Conservation (phyloP, 371 early-diverging fungal genomes). For the Polyrhizophydium stewartii region DNA sequence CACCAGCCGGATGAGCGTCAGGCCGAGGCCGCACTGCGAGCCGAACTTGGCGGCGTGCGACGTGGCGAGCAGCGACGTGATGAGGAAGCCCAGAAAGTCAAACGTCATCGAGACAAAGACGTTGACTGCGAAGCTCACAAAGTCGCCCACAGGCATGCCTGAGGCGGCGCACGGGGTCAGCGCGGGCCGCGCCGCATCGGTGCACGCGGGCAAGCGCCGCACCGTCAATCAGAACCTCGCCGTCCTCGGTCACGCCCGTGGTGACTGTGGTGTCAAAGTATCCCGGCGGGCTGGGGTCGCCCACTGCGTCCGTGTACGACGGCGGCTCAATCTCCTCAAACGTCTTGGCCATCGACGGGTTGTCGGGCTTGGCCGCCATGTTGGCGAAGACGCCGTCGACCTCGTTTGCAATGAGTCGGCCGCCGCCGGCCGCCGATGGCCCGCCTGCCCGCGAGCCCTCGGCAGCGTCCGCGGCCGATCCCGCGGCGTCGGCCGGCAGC, state of each 20-base stretch:
- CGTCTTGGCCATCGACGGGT: constrained; percentile 8
- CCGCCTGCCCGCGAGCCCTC: no score
- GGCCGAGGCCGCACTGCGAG: constrained; percentile 30
- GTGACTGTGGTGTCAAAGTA: constrained; percentile 30
- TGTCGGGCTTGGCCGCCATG: constrained; percentile 22
- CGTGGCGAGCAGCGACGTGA: constrained; percentile 35
- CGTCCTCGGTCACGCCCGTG: constrained; percentile 25
- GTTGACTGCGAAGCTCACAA: constrained; percentile 36
- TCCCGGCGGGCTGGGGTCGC: constrained; percentile 14
- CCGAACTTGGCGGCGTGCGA: constrained; percentile 37
- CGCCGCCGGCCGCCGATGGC: no score
- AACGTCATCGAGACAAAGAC: constrained; percentile 38
- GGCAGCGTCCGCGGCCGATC: no score
- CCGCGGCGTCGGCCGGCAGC: no score
- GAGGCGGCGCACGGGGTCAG: no score
- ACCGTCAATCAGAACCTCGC: constrained; percentile 40
- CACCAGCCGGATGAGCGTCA: constrained; percentile 29
- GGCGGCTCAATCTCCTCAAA: constrained; percentile 38
- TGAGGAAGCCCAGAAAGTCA: constrained; percentile 38
- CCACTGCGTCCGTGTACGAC: constrained; percentile 29
- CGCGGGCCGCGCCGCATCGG: no score
- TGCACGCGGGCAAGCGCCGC: background rate
- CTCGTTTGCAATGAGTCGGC: no score
- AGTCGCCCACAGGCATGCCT: constrained; percentile 43
- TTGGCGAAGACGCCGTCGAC: constrained; percentile 38